phyloP scores from a whole-genome alignment of 768 basidiomycete genomes.

The Mycena alexandri region DNA sequence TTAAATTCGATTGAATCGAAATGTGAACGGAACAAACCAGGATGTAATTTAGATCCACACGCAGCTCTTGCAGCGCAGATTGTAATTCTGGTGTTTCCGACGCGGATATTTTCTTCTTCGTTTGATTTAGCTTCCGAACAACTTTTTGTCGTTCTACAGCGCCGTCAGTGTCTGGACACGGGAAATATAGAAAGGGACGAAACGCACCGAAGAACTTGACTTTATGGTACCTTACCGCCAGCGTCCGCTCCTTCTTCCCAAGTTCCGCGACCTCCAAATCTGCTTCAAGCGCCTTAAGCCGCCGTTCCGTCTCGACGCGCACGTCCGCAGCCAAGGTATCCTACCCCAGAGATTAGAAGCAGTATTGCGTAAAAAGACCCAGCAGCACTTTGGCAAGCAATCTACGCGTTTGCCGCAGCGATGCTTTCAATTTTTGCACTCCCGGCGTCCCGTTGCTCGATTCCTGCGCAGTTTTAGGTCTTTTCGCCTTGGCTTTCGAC shows the following conservation, averaged over 20 bases:
- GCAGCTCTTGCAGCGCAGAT: constrained; percentile 66
- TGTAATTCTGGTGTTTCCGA: constrained; percentile 56
- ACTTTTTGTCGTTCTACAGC: constrained; percentile 88
- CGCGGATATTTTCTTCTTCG: constrained; percentile 65
- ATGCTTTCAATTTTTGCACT: constrained; percentile 88
- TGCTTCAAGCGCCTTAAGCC: constrained; percentile 78
- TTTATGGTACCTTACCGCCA: constrained; percentile 87
- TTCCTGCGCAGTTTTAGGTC: constrained; percentile 44
- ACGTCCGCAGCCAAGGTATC: constrained; percentile 89
- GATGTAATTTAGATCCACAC: constrained; percentile 94
- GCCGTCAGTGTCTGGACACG: background rate
- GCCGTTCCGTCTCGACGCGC: constrained; percentile 83
- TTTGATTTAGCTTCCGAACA: constrained; percentile 77
- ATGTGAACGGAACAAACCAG: constrained; percentile 61
- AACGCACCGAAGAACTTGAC: constrained; percentile 94
- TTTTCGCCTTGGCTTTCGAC: constrained; percentile 44
- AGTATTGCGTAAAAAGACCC: background rate
- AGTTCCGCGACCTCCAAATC: constrained; percentile 77
- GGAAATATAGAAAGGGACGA: background rate
- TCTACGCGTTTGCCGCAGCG: constrained; percentile 85
- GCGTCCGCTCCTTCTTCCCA: constrained; percentile 75
- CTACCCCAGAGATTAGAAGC: constrained; percentile 50
- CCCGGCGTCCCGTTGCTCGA: constrained; percentile 62
- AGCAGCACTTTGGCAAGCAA: constrained; percentile 80
- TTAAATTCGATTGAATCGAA: background rate